These are phyloP conservation scores for Boletus sp. DNA, from an alignment of 1,284 basidiomycete species.

Conservation along the genomic window DNA sequence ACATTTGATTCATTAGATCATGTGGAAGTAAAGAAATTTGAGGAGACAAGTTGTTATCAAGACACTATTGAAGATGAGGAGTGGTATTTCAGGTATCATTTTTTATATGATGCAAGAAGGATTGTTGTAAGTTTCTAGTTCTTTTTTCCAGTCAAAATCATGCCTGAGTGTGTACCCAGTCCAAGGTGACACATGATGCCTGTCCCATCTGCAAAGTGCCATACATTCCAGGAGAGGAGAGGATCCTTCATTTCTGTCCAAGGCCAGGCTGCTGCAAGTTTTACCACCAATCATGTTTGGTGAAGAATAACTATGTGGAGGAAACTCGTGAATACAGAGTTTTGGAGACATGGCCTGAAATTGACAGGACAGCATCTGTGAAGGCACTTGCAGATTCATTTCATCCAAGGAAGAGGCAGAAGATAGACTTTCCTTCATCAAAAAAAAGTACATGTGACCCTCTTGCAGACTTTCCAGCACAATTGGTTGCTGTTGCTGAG, in stretches of 20 bases:
- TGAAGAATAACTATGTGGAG: slow-evolving; percentile 33
- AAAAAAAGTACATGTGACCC: slow-evolving; percentile 1
- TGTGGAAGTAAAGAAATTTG: slow-evolving; percentile 31
- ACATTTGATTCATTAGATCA: slow-evolving; percentile 13
- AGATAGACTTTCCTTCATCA: not conserved
- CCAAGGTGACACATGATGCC: slow-evolving; percentile 31
- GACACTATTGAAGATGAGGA: slow-evolving; percentile 32
- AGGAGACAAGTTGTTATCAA: slow-evolving; percentile 36
- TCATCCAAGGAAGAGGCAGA: slow-evolving; percentile 27
- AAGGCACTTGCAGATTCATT: not conserved
- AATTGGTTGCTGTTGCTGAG: slow-evolving; percentile 37
- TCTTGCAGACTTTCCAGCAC: slow-evolving; percentile 31
- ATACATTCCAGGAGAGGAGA: slow-evolving; percentile 37
- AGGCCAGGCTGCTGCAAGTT: slow-evolving; percentile 40
- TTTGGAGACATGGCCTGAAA: slow-evolving; percentile 16
- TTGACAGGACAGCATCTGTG: slow-evolving; percentile 10
- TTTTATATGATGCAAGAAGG: slow-evolving; percentile 33
- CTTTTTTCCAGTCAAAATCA: not conserved
- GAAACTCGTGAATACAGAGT: not conserved
- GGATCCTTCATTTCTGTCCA: slow-evolving; percentile 50
- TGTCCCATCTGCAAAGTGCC: slow-evolving; percentile 40
- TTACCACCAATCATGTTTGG: slow-evolving; percentile 44
- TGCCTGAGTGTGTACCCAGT: slow-evolving; percentile 21
- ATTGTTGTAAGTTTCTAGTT: slow-evolving; percentile 31
- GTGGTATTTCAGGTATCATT: slow-evolving; percentile 42